These are phyloP conservation scores for Solanum sejunctum DNA, from an alignment of 257 asterid species.

Conservation along the genomic window DNA sequence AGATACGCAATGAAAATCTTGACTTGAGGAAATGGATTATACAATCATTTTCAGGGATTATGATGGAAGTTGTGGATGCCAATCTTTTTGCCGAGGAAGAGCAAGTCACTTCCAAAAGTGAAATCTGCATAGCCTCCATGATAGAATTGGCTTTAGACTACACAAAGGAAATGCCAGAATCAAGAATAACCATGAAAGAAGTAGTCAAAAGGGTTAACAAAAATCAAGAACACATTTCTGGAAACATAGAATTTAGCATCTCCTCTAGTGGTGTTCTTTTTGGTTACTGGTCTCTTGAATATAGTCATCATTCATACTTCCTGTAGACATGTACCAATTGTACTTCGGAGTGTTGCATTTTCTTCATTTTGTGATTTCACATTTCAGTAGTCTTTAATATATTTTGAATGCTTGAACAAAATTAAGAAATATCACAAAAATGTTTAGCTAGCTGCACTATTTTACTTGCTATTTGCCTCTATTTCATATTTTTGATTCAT, in stretches of 20 bases:
- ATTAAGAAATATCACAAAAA: too few species aligned
- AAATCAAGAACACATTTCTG: neutral
- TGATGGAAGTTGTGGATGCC: neutral
- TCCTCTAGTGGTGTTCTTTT: neutral
- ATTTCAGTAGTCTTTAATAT: too few species aligned
- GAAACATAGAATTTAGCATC: neutral
- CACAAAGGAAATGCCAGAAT: neutral
- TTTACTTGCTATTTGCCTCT: too few species aligned
- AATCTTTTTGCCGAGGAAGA: neutral
- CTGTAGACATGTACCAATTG: neutral
- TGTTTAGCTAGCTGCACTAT: too few species aligned
- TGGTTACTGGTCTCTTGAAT: neutral
- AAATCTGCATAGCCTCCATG: neutral
- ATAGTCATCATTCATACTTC: neutral
- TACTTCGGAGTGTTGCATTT: neutral
- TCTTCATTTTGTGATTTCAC: too few species aligned
- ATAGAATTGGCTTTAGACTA: neutral
- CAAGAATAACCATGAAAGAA: neutral
- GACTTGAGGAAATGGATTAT: conserved; percentile 14
- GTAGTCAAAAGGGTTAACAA: neutral
- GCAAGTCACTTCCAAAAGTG: neutral
- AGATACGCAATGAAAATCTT: conserved; percentile 6
- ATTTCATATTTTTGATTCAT: too few species aligned
- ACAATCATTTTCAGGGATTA: neutral
- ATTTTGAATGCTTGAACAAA: too few species aligned